Evolutionary conservation across 768 basidiomycete species (phyloP).

Genomic region (Sutorius australiensis): DNA sequence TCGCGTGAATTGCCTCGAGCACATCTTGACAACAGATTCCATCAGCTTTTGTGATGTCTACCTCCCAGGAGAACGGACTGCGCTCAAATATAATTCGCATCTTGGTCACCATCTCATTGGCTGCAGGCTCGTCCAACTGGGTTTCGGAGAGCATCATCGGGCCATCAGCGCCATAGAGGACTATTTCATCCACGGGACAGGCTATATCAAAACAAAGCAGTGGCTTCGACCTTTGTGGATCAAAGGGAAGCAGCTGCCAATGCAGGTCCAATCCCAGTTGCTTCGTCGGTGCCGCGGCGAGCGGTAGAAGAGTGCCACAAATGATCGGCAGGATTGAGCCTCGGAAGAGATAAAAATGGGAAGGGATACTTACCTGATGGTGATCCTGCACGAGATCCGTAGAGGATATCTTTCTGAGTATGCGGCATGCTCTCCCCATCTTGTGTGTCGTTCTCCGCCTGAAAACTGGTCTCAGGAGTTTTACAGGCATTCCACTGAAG

Average conservation of each 20-base stretch:
- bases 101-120: constrained; percentile 41
- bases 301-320: constrained; percentile 26
- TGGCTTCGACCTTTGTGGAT: constrained; percentile 31
- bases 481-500: constrained; percentile 17
- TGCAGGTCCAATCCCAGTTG: constrained; percentile 39
- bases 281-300: constrained; percentile 35
- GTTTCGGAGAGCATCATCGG: constrained; percentile 32
- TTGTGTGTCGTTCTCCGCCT: not conserved
- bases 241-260: constrained; percentile 49
- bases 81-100: constrained; percentile 47
- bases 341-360: not conserved
- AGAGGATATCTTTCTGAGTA: constrained; percentile 12
- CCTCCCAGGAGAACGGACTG: constrained; percentile 36
- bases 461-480: no score
- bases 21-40: constrained; percentile 56
- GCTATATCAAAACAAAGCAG: constrained; percentile 49
- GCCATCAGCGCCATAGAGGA: constrained; percentile 21
- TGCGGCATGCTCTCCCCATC: constrained; percentile 19
- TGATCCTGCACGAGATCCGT: constrained; percentile 19
- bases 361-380: constrained; percentile 21
- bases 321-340: constrained; percentile 1
- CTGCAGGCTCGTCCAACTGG: constrained; percentile 42
- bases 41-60: constrained; percentile 40
- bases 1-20: constrained; percentile 52
- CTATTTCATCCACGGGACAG: constrained; percentile 37